Evolutionary conservation across 2,329 filamentous ascomycete species (phyloP), one percentile per base, ranked within the genome.

Genomic region (Colletotrichum cereale): DNA sequence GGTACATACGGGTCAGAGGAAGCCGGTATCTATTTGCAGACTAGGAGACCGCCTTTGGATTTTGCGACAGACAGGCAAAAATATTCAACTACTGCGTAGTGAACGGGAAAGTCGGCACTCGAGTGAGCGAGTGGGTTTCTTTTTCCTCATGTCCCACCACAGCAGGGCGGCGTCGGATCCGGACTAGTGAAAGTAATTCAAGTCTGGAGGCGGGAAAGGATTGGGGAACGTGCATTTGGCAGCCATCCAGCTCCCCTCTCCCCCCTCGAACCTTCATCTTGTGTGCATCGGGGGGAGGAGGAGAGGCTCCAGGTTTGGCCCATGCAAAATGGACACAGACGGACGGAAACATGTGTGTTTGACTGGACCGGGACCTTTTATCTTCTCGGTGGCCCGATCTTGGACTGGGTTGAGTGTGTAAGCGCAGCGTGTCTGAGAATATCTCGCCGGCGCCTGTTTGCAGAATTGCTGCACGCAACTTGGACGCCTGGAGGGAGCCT

Each of bases 311-410:
- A 44, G 50, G 38, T n/a, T 21, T 36, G 62, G 16, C 42, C 58
- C 58, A 26, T 50, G 58, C 29, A 42, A 12, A 38, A 16, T 34
- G 16, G 42, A 42, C 58, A 62, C 58, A 64, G 52, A 58, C 40
- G 60, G 31, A 18, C 42, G 47, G 62, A 66, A 66, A 70, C 67
- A 66, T 47, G 48, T 34, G 47, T 34, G 62, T 60, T 66, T 66
- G 67, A 36, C 62, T 62, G 67, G 61, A 26, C 34, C 34, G 31
- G 60, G 29, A 52, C 26, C 29, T 4, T 14, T 3, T 18, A 29
- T 24, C n/a, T 34, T 16, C 14, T 21, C n/a, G 57, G 40, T 24
- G 60, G 58, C 36, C 29, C 62, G 38, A 66, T 66, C 26, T 66
- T 55, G 44, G 10, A 55, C 53, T 42, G 47, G 36, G 61, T 53